These are phyloP conservation scores for Prunus mongolica DNA, from an alignment of 306 rosid species.

Conservation along the genomic window DNA sequence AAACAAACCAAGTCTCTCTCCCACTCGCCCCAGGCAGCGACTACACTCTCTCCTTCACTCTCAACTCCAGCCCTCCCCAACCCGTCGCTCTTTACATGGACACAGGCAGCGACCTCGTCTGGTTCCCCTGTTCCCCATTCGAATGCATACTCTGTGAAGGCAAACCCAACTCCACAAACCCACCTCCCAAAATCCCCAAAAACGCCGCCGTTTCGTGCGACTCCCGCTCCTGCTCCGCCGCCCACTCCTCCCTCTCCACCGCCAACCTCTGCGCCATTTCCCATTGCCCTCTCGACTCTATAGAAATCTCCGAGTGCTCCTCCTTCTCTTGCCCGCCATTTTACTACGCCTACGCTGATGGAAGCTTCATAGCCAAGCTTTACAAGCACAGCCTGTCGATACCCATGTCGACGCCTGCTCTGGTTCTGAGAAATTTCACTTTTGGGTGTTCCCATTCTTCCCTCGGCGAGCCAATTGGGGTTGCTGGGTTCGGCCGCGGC, in stretches of 20 bases:
- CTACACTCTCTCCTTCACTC: slow-evolving; percentile 65
- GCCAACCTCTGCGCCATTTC: slow-evolving; percentile 83
- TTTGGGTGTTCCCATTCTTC: slow-evolving; percentile 89
- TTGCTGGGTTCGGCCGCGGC: slow-evolving; percentile 93
- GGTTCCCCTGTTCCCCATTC: slow-evolving; percentile 93
- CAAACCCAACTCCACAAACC: slow-evolving; percentile 39
- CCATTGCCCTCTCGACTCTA: slow-evolving; percentile 62
- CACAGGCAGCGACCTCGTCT: slow-evolving; percentile 91
- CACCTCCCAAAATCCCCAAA: slow-evolving; percentile 39
- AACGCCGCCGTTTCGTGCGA: slow-evolving; percentile 51
- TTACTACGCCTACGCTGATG: slow-evolving; percentile 87
- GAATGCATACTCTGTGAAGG: slow-evolving; percentile 95
- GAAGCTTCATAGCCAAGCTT: slow-evolving; percentile 74
- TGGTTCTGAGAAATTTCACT: slow-evolving; percentile 59
- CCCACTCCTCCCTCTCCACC: slow-evolving; percentile 48
- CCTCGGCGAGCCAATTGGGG: slow-evolving; percentile 85
- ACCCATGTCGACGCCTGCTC: slow-evolving; percentile 42
- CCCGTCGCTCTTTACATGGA: slow-evolving; percentile 85
- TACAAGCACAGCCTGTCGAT: slow-evolving; percentile 41
- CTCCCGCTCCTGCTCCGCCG: slow-evolving; percentile 70
- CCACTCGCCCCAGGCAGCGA: slow-evolving; percentile 89
- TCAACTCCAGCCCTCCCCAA: slow-evolving; percentile 53
- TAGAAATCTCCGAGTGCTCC: slow-evolving; percentile 70
- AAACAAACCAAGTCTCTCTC: slow-evolving; percentile 51
- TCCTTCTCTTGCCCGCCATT: slow-evolving; percentile 67